Evolutionary conservation across 2,329 filamentous ascomycete species (phyloP).

Genomic region (Trichoderma harzianum): DNA sequence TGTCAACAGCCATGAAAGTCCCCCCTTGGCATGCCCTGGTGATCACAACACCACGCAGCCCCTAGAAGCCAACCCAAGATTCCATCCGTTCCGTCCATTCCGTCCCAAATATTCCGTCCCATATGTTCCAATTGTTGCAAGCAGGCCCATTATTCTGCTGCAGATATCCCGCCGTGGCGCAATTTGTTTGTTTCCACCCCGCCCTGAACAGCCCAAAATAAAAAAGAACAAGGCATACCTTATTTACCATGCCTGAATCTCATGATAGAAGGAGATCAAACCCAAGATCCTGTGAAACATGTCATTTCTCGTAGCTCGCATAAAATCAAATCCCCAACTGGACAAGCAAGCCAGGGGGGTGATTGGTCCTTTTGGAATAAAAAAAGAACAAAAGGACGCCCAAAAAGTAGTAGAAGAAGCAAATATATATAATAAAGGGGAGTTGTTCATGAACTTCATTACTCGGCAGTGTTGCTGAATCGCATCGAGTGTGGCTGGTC

Average conservation of each 20-base stretch:
- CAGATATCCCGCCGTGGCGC: neutral
- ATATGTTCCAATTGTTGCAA: conserved; percentile 2
- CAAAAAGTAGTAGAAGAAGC: neutral
- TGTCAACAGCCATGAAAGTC: conserved; percentile 13
- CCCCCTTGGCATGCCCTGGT: neutral
- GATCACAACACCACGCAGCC: neutral
- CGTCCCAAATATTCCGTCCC: conserved; percentile 6
- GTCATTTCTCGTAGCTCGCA: conserved; percentile 18
- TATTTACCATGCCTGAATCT: neutral
- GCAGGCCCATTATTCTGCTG: conserved; percentile 9
- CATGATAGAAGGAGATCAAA: neutral
- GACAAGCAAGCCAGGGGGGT: neutral
- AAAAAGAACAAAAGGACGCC: neutral
- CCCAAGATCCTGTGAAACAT: conserved; percentile 1
- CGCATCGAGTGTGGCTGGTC: conserved; percentile 11
- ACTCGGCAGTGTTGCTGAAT: conserved; percentile 13
- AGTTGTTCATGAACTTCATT: conserved; percentile 12
- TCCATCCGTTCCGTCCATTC: conserved; percentile 9
- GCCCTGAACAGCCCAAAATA: conserved; percentile 6
- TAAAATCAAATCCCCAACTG: conserved; percentile 9
- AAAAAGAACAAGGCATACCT: conserved; percentile 10
- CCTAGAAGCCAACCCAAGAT: conserved; percentile 1
- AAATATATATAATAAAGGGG: neutral
- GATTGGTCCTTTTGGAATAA: neutral
- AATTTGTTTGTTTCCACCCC: conserved; percentile 13